A percentile compares a stretch with the other conserved stretches of the same genome.
Evolutionary conservation across 2,329 filamentous ascomycete genomes (phyloP).

Genomic region (Pyrenophora graminea): DNA sequence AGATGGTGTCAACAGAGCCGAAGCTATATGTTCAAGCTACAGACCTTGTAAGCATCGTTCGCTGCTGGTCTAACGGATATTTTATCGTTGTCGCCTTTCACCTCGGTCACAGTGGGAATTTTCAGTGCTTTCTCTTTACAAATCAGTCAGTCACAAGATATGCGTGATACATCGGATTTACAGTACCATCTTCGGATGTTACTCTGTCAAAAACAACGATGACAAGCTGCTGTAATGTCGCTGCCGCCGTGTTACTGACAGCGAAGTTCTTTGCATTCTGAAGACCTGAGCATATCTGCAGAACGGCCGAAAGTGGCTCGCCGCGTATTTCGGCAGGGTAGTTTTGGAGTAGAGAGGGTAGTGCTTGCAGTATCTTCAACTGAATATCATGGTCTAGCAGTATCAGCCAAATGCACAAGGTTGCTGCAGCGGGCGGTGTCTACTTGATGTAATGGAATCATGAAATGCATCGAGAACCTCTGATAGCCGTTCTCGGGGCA

Average conservation of each 20-base stretch:
- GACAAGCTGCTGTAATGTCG: slow-evolving; percentile 93
- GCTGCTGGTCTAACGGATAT: slow-evolving; percentile 74
- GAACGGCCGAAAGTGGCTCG: slow-evolving; percentile 75
- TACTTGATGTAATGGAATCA: slow-evolving; percentile 74
- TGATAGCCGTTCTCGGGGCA: slow-evolving; percentile 77
- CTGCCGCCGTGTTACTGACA: slow-evolving; percentile 92
- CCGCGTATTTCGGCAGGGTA: slow-evolving; percentile 82
- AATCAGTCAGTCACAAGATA: slow-evolving; percentile 15
- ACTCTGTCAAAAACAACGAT: slow-evolving; percentile 94
- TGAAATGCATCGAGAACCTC: slow-evolving; percentile 87
- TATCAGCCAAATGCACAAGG: slow-evolving; percentile 17
- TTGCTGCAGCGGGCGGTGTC: slow-evolving; percentile 35
- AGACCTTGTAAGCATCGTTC: slow-evolving; percentile 78
- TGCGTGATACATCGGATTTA: not conserved
- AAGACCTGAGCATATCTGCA: slow-evolving; percentile 90
- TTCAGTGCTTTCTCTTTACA: slow-evolving; percentile 49
- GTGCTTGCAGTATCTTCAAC: slow-evolving; percentile 89
- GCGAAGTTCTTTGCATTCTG: slow-evolving; percentile 91
- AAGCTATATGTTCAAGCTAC: not conserved
- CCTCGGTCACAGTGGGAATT: slow-evolving; percentile 66
- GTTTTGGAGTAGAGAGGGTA: slow-evolving; percentile 88
- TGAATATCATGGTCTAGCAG: slow-evolving; percentile 76
- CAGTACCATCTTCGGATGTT: slow-evolving; percentile 74
- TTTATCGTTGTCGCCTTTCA: slow-evolving; percentile 66
- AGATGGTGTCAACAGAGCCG: slow-evolving; percentile 9